Percentiles rank a stretch among this genome's conserved stretches.
Conservation (phyloP, 169 alveolate species). For the Plasmodium gallinaceum region DNA sequence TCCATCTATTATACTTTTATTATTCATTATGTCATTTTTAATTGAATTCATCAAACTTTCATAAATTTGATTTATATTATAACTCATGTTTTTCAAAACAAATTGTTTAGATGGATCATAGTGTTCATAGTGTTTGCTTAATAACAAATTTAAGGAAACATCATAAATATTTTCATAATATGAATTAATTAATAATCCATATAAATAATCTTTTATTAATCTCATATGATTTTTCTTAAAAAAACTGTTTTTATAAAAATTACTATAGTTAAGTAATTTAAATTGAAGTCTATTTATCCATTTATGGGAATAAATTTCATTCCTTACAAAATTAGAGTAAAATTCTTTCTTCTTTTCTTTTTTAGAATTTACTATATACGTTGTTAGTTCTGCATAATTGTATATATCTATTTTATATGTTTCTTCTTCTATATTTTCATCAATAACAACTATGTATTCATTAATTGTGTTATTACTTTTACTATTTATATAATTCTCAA, state of each 20-base stretch:
- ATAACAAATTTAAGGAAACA: conserved; percentile 32
- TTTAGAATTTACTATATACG: conserved; percentile 69
- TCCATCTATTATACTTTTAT: conserved; percentile 2
- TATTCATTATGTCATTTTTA: conserved; percentile 29
- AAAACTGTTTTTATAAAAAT: conserved; percentile 49
- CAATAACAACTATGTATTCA: conserved; percentile 74
- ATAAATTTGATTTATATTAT: conserved; percentile 46
- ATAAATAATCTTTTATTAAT: conserved; percentile 28
- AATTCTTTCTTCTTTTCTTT: conserved; percentile 73
- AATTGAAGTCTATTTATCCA: conserved; percentile 70
- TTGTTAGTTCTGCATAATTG: conserved; percentile 49
- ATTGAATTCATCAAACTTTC: conserved; percentile 12
- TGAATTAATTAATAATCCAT: conserved; percentile 19
- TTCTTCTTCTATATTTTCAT: conserved; percentile 62
- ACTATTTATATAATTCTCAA: conserved; percentile 34
- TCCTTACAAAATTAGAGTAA: conserved; percentile 61
- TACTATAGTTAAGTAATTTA: conserved; percentile 56
- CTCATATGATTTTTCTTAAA: conserved; percentile 44
- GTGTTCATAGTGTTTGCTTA: conserved; percentile 45
- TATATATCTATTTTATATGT: conserved; percentile 53
- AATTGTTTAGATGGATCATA: conserved; percentile 27
- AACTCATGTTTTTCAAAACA: conserved; percentile 36
- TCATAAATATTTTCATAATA: conserved; percentile 67
- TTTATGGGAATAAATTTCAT: conserved; percentile 71
- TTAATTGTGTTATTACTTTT: conserved; percentile 20